Percentiles rank a stretch among this genome's conserved stretches.
Evolutionary conservation across 208 protist species (phyloP).

Genomic region (Lotmaria passim): DNA sequence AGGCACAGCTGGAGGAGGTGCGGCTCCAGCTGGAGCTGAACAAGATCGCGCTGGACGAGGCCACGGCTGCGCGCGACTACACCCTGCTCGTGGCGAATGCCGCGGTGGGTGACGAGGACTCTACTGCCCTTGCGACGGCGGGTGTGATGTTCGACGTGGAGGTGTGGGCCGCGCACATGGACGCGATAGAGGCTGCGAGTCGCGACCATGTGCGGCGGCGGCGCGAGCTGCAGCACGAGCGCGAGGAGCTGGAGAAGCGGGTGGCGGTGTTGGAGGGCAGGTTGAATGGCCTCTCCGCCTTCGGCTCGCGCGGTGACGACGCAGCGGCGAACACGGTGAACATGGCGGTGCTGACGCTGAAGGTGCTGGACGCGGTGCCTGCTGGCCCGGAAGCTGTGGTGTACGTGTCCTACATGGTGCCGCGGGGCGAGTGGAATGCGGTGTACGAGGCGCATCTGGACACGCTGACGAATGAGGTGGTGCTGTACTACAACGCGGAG

Average conservation of each 20-base stretch:
- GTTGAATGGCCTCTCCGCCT: neutral
- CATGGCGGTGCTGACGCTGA: conserved; percentile 31
- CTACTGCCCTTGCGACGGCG: neutral
- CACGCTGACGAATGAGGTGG: conserved; percentile 29
- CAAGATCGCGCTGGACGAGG: conserved; percentile 23
- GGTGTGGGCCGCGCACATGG: conserved; percentile 28
- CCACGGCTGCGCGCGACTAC: conserved; percentile 17
- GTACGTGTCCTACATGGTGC: conserved; percentile 34
- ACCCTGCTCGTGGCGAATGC: conserved; percentile 1
- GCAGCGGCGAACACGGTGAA: conserved; percentile 4
- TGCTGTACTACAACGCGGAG: conserved; percentile 34
- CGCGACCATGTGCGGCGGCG: conserved; percentile 1
- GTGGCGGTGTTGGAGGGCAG: conserved; percentile 10
- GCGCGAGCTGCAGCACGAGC: conserved; percentile 22
- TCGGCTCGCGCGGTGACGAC: neutral
- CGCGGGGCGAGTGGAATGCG: conserved; percentile 18
- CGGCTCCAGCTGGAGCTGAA: conserved; percentile 23
- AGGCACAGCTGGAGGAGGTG: conserved; percentile 27
- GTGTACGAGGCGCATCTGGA: conserved; percentile 34
- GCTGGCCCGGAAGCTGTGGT: conserved; percentile 24
- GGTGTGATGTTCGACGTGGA: conserved; percentile 18
- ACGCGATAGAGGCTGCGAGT: conserved; percentile 19
- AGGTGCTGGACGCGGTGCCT: conserved; percentile 27
- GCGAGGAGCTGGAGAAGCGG: conserved; percentile 15
- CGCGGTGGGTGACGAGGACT: conserved; percentile 11